Percentiles rank a stretch among this genome's conserved stretches.
Evolutionary conservation across 768 basidiomycete species (phyloP).

Genomic region (Trametes cinnabarina): DNA sequence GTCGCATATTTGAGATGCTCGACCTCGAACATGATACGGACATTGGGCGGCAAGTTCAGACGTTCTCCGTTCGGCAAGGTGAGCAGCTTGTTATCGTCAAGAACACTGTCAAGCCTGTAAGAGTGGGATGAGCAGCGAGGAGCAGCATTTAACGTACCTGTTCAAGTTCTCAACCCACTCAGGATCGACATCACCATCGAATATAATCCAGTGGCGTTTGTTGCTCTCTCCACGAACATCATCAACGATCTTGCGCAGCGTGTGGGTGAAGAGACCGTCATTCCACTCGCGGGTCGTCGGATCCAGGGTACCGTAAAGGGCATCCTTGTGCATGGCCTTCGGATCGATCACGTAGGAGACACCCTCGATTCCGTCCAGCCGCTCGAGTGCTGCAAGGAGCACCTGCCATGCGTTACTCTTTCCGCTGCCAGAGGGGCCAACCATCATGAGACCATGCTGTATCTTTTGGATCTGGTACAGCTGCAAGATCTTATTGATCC

Average conservation of each 20-base stretch:
- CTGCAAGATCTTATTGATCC: constrained; percentile 95
- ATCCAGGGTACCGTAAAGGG: constrained; percentile 94
- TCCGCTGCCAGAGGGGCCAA: constrained; percentile 94
- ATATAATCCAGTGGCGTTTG: constrained; percentile 98
- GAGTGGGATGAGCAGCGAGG: not conserved
- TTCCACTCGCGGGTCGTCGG: constrained; percentile 99
- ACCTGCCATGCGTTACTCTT: constrained; percentile 98
- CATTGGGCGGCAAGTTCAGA: constrained; percentile 92
- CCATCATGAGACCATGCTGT: constrained; percentile 99
- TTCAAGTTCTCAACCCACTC: constrained; percentile 99
- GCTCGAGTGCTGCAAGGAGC: constrained; percentile 83
- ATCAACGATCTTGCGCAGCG: constrained; percentile 96
- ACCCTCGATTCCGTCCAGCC: constrained; percentile 89
- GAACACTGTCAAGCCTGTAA: constrained; percentile 59
- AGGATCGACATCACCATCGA: constrained; percentile 98
- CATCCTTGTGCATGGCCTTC: constrained; percentile 99
- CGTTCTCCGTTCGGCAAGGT: constrained; percentile 98
- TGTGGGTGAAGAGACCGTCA: constrained; percentile 97
- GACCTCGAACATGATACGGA: constrained; percentile 99
- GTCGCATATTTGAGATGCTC: constrained; percentile 97
- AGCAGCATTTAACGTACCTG: constrained; percentile 59
- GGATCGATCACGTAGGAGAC: constrained; percentile 97
- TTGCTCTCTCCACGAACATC: constrained; percentile 96
- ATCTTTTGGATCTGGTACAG: constrained; percentile 99
- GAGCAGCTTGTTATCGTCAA: constrained; percentile 97